Evolutionary conservation across 805 yeast species (phyloP).

Genomic region (Candida boidinii): DNA sequence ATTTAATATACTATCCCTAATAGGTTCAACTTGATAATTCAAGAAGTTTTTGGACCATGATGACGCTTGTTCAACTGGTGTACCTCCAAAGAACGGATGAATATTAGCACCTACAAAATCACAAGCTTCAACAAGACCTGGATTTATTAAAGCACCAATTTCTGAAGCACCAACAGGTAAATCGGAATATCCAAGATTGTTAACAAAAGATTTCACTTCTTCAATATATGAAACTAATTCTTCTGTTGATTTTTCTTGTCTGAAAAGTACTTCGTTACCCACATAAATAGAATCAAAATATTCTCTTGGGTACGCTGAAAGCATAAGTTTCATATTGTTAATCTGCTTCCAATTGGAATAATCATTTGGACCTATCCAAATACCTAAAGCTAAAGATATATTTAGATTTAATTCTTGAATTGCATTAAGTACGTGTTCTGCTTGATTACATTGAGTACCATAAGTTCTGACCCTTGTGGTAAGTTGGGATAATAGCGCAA

Average conservation of each 20-base stretch:
- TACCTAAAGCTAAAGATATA: slow-evolving; percentile 51
- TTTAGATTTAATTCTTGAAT: slow-evolving; percentile 41
- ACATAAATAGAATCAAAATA: slow-evolving; percentile 44
- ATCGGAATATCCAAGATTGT: slow-evolving; percentile 23
- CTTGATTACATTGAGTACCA: slow-evolving; percentile 57
- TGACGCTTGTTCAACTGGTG: slow-evolving; percentile 34
- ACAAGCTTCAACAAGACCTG: slow-evolving; percentile 30
- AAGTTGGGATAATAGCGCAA: slow-evolving; percentile 47
- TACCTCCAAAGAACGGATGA: slow-evolving; percentile 65
- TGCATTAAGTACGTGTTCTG: slow-evolving; percentile 41
- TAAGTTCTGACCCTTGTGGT: slow-evolving; percentile 50
- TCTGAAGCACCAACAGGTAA: slow-evolving; percentile 60
- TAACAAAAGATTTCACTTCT: slow-evolving; percentile 30
- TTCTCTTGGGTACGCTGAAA: slow-evolving; percentile 34
- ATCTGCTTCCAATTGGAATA: slow-evolving; percentile 38
- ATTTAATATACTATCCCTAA: slow-evolving; percentile 16
- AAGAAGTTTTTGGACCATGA: slow-evolving; percentile 46
- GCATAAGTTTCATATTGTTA: slow-evolving; percentile 30
- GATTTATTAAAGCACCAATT: slow-evolving; percentile 37
- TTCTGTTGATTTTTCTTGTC: slow-evolving; percentile 35
- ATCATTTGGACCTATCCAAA: slow-evolving; percentile 48
- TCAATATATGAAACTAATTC: slow-evolving; percentile 33
- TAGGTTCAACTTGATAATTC: slow-evolving; percentile 33
- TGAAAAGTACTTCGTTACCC: slow-evolving; percentile 56
- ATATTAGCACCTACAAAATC: slow-evolving; percentile 57